Base-by-base conservation (phyloP, 2,329 filamentous ascomycete genomes). In the Didymella pinodella region DNA sequence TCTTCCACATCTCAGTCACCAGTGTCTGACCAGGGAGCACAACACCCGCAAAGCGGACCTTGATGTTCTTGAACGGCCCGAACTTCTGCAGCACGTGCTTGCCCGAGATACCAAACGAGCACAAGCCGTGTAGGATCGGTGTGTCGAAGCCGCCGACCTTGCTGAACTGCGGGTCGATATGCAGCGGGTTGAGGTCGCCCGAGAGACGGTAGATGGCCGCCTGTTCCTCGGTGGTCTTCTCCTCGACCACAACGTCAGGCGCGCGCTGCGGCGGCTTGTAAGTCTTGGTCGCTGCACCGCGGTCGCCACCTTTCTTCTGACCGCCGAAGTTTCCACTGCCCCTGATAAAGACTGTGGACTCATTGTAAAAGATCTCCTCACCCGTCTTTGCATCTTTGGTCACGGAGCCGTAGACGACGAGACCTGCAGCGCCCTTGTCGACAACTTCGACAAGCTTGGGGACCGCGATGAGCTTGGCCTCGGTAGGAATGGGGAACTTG, bases 331-430 rank as follows among this genome's bases (percentile, higher is more conserved):
- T 93, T 65, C 95, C 95, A 58, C 89, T 90, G 48, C 94, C 94
- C 58, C 94, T 89, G 65, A 99, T 87, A 83, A 99, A 97, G 66
- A 93, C 87, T n/a, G 90, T 94, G 64, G 86, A 87, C 79, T 99
- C 95, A 80, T 97, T 98, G 84, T 98, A 98, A 82, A 98, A 98
- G 65, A 99, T 81, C 59, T 96, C 90, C 76, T 96, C 91, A 68
- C 92, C 92, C 0, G 88, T 95, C 67, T 87, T 88, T 59, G 91
- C 92, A 75, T 97, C 88, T 76, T 92, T 88, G 45, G 95, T 98
- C 32, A 89, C 91, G 67, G 89, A 88, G 64, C 90, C 92, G 20
- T 85, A 88, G 72, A 93, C 90, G 55, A 96, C 86, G 55, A 98
- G 84, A 61, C 92, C 93, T 18, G 93, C 93, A 67, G 87, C 90